These are phyloP conservation scores for Russula lepida DNA, from an alignment of 768 basidiomycete species.

Conservation along the genomic window DNA sequence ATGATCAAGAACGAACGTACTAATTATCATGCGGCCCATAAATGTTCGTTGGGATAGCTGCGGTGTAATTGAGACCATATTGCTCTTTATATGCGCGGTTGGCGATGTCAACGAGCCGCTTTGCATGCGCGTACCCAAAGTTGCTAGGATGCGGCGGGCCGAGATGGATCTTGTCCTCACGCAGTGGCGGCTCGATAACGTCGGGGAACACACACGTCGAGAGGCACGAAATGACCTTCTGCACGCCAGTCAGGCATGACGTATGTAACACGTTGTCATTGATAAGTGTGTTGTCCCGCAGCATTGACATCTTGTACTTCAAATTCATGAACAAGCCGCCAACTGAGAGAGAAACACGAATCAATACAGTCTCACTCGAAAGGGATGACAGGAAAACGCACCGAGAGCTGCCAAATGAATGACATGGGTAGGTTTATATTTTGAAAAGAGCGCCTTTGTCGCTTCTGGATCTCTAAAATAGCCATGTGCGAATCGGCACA, in stretches of 20 bases:
- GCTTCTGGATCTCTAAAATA: neutral
- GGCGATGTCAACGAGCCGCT: neutral
- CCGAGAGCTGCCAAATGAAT: neutral
- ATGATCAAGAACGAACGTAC: neutral
- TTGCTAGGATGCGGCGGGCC: neutral
- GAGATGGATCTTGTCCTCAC: neutral
- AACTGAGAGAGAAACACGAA: neutral
- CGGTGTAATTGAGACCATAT: neutral
- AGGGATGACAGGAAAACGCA: neutral
- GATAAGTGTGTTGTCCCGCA: neutral
- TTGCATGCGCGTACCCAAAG: neutral
- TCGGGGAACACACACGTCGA: neutral
- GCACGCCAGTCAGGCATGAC: neutral
- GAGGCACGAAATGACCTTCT: neutral
- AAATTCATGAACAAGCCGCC: neutral
- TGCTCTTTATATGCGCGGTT: neutral
- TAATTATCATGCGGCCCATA: neutral
- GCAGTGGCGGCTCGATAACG: neutral
- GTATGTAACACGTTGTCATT: neutral
- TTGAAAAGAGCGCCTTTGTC: neutral
- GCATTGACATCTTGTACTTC: neutral
- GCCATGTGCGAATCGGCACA: no score
- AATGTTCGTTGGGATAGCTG: neutral
- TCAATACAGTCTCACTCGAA: neutral
- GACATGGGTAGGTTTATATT: neutral